Conservation (phyloP, 345 rosid species). For the Salix exigua region DNA sequence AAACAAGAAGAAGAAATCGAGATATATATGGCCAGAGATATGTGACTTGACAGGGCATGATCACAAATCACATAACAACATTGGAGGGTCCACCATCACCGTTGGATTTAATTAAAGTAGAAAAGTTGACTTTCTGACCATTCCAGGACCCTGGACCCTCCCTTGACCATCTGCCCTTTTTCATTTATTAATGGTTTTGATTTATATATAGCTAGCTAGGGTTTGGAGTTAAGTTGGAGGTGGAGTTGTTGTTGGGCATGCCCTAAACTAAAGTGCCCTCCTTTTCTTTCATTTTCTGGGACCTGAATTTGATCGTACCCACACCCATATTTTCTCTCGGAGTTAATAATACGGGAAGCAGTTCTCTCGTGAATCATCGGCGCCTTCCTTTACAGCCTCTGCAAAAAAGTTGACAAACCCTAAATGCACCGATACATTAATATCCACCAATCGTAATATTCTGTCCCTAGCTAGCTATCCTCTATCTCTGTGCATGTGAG, state of each 20-base stretch:
- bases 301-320: not conserved
- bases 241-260: conserved; percentile 3
- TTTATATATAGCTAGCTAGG: not conserved
- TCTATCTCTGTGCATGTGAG: conserved; percentile 2
- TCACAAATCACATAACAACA: conserved; percentile 11
- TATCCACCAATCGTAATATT: not conserved
- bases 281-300: not conserved
- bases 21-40: not conserved
- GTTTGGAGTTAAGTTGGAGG: not conserved
- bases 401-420: conserved; percentile 25
- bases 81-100: conserved; percentile 56
- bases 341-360: conserved; percentile 9
- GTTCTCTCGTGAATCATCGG: conserved; percentile 34
- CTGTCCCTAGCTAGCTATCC: not conserved
- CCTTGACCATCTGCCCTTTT: conserved; percentile 55
- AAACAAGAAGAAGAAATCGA: not conserved
- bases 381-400: conserved; percentile 11
- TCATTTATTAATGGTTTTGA: conserved; percentile 18
- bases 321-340: not conserved
- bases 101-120: conserved; percentile 47
- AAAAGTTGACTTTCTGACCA: conserved; percentile 49
- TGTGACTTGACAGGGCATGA: not conserved
- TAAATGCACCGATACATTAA: conserved; percentile 3
- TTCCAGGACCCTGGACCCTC: conserved; percentile 39
- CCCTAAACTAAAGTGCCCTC: not conserved